Evolutionary conservation across 495 filamentous ascomycete species (phyloP).

Genomic region (Trypethelium eluteriae): DNA sequence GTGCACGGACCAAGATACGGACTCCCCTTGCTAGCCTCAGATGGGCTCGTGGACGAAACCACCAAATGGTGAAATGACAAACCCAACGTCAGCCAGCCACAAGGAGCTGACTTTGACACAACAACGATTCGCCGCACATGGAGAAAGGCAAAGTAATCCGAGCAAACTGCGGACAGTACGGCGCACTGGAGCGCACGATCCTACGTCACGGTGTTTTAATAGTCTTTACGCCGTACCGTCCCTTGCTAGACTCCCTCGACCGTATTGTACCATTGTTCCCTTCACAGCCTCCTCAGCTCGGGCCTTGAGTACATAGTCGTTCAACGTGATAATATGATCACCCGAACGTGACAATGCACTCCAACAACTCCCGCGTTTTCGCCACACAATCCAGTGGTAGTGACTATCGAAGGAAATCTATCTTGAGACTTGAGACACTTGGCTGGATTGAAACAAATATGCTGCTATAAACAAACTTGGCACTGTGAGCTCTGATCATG

Average conservation of each 20-base stretch:
- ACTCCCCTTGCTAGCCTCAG: too few species aligned
- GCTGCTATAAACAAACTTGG: too few species aligned
- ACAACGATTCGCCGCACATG: background rate
- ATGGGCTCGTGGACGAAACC: background rate
- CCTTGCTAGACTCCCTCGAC: background rate
- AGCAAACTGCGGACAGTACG: too few species aligned
- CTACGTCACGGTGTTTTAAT: too few species aligned
- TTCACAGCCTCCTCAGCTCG: slow-evolving; percentile 8
- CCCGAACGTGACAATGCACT: too few species aligned
- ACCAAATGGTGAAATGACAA: background rate
- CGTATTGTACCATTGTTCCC: background rate
- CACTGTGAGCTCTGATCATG: too few species aligned
- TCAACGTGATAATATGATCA: background rate
- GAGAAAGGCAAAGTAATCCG: background rate
- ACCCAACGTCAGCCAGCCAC: background rate
- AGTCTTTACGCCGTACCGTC: background rate
- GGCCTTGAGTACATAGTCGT: background rate
- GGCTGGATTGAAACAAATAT: too few species aligned
- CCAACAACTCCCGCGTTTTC: background rate
- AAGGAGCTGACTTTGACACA: background rate
- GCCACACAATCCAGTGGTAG: background rate
- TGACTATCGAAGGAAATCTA: background rate
- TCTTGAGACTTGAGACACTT: too few species aligned
- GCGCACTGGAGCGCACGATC: too few species aligned
- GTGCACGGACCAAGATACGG: too few species aligned